These are phyloP conservation scores for Blastobotrys serpentis DNA, from an alignment of 1,139 yeast species.

Conservation along the genomic window DNA sequence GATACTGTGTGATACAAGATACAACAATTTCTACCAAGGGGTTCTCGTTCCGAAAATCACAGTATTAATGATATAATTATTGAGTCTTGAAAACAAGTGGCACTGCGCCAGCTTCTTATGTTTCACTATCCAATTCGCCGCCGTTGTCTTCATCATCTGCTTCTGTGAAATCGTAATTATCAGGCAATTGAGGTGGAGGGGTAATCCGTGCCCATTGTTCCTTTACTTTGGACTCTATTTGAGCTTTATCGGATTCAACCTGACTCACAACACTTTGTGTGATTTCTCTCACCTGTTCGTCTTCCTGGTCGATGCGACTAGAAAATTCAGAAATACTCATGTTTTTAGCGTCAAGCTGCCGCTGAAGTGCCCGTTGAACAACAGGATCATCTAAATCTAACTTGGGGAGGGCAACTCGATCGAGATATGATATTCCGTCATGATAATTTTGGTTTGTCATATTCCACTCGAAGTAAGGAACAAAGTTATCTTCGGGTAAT, in stretches of 20 bases:
- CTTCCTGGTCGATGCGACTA: constrained; percentile 3
- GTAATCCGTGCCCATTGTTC: constrained; percentile 27
- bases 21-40: too few relatives aligned
- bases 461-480: constrained; percentile 6
- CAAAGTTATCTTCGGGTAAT: constrained; percentile 1
- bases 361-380: constrained; percentile 21
- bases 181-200: constrained; percentile 22
- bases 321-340: constrained; percentile 18
- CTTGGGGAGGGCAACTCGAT: constrained; percentile 14
- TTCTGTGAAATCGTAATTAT: neutral
- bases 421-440: neutral
- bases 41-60: too few relatives aligned
- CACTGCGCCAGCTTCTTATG: neutral
- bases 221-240: constrained; percentile 16
- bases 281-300: neutral
- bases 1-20: too few relatives aligned
- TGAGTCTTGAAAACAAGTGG: too few relatives aligned
- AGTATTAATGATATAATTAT: too few relatives aligned
- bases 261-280: neutral
- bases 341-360: constrained; percentile 18
- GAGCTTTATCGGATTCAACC: constrained; percentile 10
- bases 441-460: neutral
- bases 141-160: neutral
- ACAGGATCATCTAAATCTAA: constrained; percentile 19
- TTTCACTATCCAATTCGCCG: neutral